These are phyloP conservation scores for Boletus bicolor DNA, from an alignment of 768 basidiomycete species.

Conservation along the genomic window DNA sequence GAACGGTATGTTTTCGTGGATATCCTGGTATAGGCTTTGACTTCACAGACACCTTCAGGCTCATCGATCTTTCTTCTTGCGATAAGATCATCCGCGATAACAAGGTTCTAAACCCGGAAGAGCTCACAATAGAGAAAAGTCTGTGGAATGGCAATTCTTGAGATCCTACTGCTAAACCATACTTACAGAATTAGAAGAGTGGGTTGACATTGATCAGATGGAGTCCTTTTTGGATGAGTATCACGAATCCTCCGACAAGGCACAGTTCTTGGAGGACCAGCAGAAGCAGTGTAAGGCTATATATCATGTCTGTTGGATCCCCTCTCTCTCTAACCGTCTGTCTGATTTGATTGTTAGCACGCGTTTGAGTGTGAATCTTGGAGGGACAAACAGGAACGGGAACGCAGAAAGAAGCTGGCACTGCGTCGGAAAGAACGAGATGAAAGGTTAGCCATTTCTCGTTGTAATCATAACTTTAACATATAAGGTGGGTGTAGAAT, in stretches of 20 bases:
- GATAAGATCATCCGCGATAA: not conserved
- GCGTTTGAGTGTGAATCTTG: not conserved
- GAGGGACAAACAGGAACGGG: not conserved
- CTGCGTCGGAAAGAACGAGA: not conserved
- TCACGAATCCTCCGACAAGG: not conserved
- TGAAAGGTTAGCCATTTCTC: not conserved
- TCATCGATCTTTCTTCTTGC: not conserved
- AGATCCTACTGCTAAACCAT: not conserved
- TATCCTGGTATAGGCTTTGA: not conserved
- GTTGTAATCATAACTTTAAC: not conserved
- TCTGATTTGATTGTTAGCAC: not conserved
- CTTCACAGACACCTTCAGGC: not conserved
- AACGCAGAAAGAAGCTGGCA: not conserved
- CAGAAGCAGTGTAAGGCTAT: not conserved
- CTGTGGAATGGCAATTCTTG: not conserved
- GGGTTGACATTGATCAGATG: not conserved
- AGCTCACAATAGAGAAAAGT: not conserved
- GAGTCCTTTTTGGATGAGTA: not conserved
- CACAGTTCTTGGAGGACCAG: not conserved
- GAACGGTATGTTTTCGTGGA: not conserved
- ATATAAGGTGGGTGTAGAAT: not conserved
- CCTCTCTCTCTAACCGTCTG: not conserved
- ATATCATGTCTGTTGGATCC: not conserved
- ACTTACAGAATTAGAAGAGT: not conserved
- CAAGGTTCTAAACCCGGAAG: not conserved